A percentile compares a stretch with the other conserved stretches of the same genome.
phyloP scores from a whole-genome alignment of 164 flowering plant genomes.

The Magnolia kwangsiensis region DNA sequence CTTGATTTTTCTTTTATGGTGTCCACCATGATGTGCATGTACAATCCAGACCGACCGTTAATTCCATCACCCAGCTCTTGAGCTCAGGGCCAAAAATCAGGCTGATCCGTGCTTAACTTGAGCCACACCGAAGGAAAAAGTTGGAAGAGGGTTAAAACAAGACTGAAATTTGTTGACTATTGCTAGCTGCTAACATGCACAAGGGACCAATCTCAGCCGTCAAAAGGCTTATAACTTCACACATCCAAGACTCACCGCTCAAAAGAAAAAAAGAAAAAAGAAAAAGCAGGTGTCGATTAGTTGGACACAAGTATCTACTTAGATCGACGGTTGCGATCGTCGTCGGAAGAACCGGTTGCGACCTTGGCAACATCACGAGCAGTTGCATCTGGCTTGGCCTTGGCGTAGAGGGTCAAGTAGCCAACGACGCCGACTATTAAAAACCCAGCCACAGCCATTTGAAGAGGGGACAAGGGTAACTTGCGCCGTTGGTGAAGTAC shows the following conservation, averaged over 20 bases:
- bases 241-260: neutral
- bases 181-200: neutral
- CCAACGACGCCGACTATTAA: conserved; percentile 8
- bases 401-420: conserved; percentile 18
- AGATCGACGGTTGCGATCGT: neutral
- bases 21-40: too few relatives aligned
- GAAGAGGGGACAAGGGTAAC: conserved; percentile 7
- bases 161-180: too few relatives aligned
- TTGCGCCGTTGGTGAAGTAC: conserved; percentile 21
- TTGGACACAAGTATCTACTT: neutral
- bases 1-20: too few relatives aligned
- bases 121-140: too few relatives aligned
- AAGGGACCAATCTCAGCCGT: neutral
- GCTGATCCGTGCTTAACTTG: too few relatives aligned
- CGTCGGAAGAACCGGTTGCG: conserved; percentile 4
- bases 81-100: too few relatives aligned
- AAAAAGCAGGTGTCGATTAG: neutral
- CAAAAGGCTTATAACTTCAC: neutral
- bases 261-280: neutral
- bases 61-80: too few relatives aligned
- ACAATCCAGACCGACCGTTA: too few relatives aligned
- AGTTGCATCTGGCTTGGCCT: conserved; percentile 15
- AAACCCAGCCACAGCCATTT: conserved; percentile 11
- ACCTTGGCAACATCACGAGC: conserved; percentile 12
- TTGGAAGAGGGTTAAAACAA: too few relatives aligned